Evolutionary conservation across 2,329 filamentous ascomycete species (phyloP).

Genomic region (Botryotinia narcissicola): DNA sequence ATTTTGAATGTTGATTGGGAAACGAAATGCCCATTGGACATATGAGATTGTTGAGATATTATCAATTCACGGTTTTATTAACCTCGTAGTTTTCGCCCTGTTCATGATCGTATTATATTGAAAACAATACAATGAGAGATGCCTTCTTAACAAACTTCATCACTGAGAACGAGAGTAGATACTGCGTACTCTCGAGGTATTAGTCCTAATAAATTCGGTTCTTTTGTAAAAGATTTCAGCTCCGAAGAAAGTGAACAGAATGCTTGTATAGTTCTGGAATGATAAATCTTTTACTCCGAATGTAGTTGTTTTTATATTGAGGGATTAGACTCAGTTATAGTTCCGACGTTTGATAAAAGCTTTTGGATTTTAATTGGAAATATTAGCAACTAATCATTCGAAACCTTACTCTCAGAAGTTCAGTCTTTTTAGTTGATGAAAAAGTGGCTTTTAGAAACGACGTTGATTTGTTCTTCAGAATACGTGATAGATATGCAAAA

Average conservation of each 20-base stretch:
- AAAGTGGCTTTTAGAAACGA: not conserved
- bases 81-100: too few relatives aligned
- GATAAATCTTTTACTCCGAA: not conserved
- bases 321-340: not conserved
- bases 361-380: not conserved
- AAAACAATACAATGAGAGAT: not conserved
- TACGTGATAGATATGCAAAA: not conserved
- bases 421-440: not conserved
- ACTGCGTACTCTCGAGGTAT: too few relatives aligned
- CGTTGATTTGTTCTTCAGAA: not conserved
- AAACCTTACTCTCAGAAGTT: not conserved
- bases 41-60: not conserved
- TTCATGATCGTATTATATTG: not conserved
- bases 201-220: too few relatives aligned
- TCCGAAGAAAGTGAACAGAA: too few relatives aligned
- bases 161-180: too few relatives aligned
- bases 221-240: not conserved
- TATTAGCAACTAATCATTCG: not conserved
- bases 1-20: not conserved
- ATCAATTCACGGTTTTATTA: too few relatives aligned
- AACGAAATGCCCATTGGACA: accelerated
- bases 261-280: not conserved
- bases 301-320: not conserved
- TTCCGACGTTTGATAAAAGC: not conserved
- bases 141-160: not conserved